Conservation (phyloP, 495 filamentous ascomycete genomes). For the Tuber aestivum region DNA sequence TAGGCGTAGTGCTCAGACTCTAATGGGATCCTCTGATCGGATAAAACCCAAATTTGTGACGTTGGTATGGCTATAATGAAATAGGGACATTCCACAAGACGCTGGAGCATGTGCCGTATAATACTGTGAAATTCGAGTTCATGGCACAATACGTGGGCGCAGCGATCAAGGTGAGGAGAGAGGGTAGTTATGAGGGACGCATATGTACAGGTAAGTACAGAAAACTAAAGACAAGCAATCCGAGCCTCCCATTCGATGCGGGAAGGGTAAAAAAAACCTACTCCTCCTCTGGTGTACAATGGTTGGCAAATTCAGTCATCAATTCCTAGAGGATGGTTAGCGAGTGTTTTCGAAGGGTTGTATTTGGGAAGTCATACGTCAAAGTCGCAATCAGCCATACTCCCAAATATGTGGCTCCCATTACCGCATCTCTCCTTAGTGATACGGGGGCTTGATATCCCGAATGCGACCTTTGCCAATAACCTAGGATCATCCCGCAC, state of each 20-base stretch:
- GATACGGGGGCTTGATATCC: conserved; percentile 53
- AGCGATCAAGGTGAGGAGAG: background rate
- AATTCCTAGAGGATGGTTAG: background rate
- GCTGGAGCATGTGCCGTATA: background rate
- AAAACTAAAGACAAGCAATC: background rate
- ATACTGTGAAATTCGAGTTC: background rate
- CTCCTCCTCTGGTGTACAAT: background rate
- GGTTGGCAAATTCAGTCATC: background rate
- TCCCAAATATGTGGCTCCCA: conserved; percentile 46
- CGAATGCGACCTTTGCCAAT: conserved; percentile 54
- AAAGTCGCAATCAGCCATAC: conserved; percentile 51
- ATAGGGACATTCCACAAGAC: background rate
- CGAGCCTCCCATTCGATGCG: background rate
- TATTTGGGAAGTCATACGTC: conserved; percentile 42
- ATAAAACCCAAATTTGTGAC: background rate
- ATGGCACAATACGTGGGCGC: background rate
- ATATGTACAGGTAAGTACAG: background rate
- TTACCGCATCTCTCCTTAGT: conserved; percentile 47
- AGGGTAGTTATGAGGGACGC: background rate
- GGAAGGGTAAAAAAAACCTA: background rate
- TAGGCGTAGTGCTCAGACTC: background rate
- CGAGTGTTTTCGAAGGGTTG: background rate
- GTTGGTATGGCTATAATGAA: background rate
- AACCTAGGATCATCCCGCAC: conserved; percentile 54
- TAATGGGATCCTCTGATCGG: background rate